Evolutionary conservation across 352 stramenopile species (phyloP).

Genomic region (Pythium phragmitis): DNA sequence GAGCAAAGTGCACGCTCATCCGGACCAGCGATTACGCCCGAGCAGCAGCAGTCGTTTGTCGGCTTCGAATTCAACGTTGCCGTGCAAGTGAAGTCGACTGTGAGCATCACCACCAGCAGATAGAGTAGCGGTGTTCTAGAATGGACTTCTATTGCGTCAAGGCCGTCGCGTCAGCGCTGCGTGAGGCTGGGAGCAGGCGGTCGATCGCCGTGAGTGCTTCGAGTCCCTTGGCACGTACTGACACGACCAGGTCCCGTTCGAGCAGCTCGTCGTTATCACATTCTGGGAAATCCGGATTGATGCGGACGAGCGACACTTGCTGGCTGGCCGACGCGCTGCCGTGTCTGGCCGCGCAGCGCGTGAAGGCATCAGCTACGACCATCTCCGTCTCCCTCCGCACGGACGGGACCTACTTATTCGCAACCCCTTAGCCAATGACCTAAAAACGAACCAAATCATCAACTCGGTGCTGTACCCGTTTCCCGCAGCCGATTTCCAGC

Average conservation of each 20-base stretch:
- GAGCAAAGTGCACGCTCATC: slow-evolving; percentile 33
- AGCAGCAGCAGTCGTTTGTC: slow-evolving; percentile 52
- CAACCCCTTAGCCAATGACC: neutral
- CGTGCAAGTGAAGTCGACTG: slow-evolving; percentile 1
- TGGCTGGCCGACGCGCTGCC: neutral
- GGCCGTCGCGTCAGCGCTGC: neutral
- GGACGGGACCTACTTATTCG: slow-evolving; percentile 56
- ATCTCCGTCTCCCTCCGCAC: slow-evolving; percentile 80
- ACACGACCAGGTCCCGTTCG: slow-evolving; percentile 41
- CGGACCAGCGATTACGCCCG: slow-evolving; percentile 30
- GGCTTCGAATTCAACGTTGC: slow-evolving; percentile 65
- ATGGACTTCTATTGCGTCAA: neutral
- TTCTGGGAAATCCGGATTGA: slow-evolving; percentile 69
- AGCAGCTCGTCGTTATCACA: slow-evolving; percentile 55
- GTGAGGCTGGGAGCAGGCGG: slow-evolving; percentile 9
- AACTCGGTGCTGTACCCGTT: slow-evolving; percentile 35
- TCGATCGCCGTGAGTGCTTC: slow-evolving; percentile 63
- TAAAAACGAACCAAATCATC: neutral
- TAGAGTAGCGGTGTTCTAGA: neutral
- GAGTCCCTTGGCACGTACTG: slow-evolving; percentile 51
- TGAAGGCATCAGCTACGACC: slow-evolving; percentile 72
- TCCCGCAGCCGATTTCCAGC: slow-evolving; percentile 83
- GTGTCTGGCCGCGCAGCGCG: slow-evolving; percentile 33
- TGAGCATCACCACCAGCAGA: neutral
- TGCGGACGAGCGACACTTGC: slow-evolving; percentile 66